A percentile compares a stretch with the other conserved stretches of the same genome.
Conservation (phyloP, 805 yeast species). For the Yamadazyma phyllophila region DNA sequence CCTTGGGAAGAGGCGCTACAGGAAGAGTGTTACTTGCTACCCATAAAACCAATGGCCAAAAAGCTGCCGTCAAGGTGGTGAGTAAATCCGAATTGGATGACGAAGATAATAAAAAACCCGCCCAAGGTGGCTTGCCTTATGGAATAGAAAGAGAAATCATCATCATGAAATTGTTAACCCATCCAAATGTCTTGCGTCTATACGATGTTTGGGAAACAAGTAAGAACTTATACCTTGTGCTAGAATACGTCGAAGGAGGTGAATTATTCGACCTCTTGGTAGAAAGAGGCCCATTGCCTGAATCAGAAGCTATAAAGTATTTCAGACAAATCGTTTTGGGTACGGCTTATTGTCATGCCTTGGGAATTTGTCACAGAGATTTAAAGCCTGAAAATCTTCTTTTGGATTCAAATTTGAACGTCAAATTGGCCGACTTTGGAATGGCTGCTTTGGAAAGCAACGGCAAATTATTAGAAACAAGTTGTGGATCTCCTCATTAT, state of each 20-base stretch:
- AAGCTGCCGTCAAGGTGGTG: conserved; percentile 82
- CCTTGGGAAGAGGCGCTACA: conserved; percentile 80
- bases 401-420: conserved; percentile 62
- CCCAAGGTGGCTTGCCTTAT: conserved; percentile 64
- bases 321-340: conserved; percentile 77
- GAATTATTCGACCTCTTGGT: conserved; percentile 76
- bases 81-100: conserved; percentile 57
- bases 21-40: conserved; percentile 77
- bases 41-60: conserved; percentile 63
- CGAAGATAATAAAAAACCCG: conserved; percentile 26
- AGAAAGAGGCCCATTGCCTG: conserved; percentile 66
- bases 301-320: conserved; percentile 70
- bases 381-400: conserved; percentile 78
- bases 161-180: conserved; percentile 92
- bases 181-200: conserved; percentile 87
- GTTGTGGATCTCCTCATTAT: conserved; percentile 87
- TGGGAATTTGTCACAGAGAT: conserved; percentile 79
- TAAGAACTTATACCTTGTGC: conserved; percentile 75
- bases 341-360: conserved; percentile 76
- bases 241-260: conserved; percentile 88
- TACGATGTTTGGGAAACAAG: conserved; percentile 98
- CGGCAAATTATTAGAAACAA: conserved; percentile 69
- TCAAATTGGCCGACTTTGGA: conserved; percentile 83
- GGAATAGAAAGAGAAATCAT: conserved; percentile 97
- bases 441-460: conserved; percentile 83